Percentiles rank a stretch among this genome's conserved stretches.
Evolutionary conservation across 345 rosid species (phyloP).

Genomic region (Brassica rapa): DNA sequence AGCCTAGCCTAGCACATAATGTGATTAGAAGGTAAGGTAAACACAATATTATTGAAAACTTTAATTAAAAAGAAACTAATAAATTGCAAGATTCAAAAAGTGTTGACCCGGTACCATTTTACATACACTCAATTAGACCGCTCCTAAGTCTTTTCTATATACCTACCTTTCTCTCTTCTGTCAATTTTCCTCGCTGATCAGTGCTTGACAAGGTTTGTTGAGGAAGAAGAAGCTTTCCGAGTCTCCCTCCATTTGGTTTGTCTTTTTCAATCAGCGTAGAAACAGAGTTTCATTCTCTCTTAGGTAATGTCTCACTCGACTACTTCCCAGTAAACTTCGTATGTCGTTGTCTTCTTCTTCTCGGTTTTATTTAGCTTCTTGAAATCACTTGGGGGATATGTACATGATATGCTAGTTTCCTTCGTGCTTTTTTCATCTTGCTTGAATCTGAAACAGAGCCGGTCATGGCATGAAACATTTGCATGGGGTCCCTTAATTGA

Average conservation of each 20-base stretch:
- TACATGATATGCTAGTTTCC: background rate
- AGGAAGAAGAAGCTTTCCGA: conserved; percentile 15
- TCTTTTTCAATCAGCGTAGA: conserved; percentile 5
- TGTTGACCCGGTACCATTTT: background rate
- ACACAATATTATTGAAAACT: background rate
- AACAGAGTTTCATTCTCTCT: background rate
- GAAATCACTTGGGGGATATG: background rate
- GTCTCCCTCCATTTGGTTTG: background rate
- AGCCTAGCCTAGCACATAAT: conserved; percentile 33
- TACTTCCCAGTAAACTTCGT: background rate
- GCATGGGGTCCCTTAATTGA: background rate
- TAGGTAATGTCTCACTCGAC: conserved; percentile 22
- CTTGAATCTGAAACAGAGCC: background rate
- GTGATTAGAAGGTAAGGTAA: conserved; percentile 35
- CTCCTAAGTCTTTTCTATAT: background rate
- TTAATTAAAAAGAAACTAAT: background rate
- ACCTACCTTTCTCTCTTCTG: background rate
- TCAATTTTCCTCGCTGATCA: conserved; percentile 21
- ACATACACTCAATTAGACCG: background rate
- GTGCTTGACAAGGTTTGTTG: conserved; percentile 20
- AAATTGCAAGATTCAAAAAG: conserved; percentile 16
- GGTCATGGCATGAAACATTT: background rate
- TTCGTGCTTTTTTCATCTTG: background rate
- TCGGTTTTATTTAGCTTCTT: background rate
- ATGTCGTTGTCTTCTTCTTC: background rate